Conservation (phyloP, 139 green algal genomes). For the Pseudopediastrum boryanum region DNA sequence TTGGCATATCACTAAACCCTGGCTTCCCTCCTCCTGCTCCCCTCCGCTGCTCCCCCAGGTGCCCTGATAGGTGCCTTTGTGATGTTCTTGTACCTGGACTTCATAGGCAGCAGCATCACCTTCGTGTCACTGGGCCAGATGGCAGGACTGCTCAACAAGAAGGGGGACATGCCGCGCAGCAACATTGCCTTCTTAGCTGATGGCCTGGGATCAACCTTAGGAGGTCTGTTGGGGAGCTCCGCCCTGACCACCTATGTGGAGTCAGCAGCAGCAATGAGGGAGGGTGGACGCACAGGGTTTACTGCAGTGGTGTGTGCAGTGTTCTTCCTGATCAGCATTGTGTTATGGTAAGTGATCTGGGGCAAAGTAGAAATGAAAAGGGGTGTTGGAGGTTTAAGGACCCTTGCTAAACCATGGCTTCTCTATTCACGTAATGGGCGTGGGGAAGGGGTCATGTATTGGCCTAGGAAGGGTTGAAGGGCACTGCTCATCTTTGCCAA, state of each 20-base stretch:
- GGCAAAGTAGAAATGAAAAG: too few relatives aligned
- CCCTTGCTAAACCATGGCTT: too few relatives aligned
- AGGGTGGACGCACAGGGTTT: slow-evolving; percentile 63
- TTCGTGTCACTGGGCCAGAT: slow-evolving; percentile 46
- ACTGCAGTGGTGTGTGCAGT: slow-evolving; percentile 48
- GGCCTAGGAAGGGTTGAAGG: too few relatives aligned
- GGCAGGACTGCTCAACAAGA: slow-evolving; percentile 45
- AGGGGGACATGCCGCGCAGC: slow-evolving; percentile 41
- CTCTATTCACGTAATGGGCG: too few relatives aligned
- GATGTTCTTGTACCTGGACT: slow-evolving; percentile 55
- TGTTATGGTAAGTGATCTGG: slow-evolving; percentile 16
- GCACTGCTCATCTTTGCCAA: too few relatives aligned
- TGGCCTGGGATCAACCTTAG: slow-evolving; percentile 26
- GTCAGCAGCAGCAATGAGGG: slow-evolving; percentile 44
- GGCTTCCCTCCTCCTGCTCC: too few relatives aligned
- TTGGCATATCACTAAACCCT: too few relatives aligned
- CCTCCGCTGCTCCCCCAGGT: too few relatives aligned
- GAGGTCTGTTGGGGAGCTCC: slow-evolving; percentile 50
- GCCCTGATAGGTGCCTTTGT: slow-evolving; percentile 20
- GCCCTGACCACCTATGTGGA: slow-evolving; percentile 64
- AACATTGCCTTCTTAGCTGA: slow-evolving; percentile 63
- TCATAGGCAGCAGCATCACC: slow-evolving; percentile 50
- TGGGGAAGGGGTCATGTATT: too few relatives aligned
- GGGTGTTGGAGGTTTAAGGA: too few relatives aligned
- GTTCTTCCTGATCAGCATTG: slow-evolving; percentile 46